Base-by-base conservation (phyloP, 2,329 filamentous ascomycete genomes). In the Botrytis medusae region DNA sequence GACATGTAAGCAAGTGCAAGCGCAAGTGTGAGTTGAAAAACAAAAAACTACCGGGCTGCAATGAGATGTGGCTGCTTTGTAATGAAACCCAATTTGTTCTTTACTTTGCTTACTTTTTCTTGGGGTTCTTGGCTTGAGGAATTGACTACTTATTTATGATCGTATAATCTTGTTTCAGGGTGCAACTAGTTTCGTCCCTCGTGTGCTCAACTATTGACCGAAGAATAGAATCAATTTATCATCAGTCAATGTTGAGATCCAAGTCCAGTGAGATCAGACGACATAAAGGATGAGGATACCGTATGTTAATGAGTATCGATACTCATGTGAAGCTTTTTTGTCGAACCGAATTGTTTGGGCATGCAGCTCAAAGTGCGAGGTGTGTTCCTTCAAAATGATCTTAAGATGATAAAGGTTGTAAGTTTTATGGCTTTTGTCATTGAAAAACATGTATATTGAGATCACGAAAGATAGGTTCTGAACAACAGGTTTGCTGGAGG, bases 91-190 rank as follows among this genome's bases (percentile, higher is more conserved):
- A 0, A n/a, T 51, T 51, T n/a, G 25, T n/a, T n/a, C 22, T 51
- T 2, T n/a, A 51, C 6, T n/a, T 51, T 51, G 12, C 48, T 51
- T 16, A 51, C 48, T n/a, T 7, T n/a, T 16, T 51, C 48, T 16
- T 51, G 12, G 20, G 48, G 12, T 51, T 9, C 25, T n/a, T n/a
- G 48, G 48, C 48, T 51, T 51, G 25, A n/a, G n/a, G 14, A 2
- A 14, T n/a, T 7, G 22, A 51, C n/a, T 51, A n/a, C 12, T n/a
- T 9, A 51, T 51, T n/a, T 51, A 6, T 16, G 5, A n/a, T 51
- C 2, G 25, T 3, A 54, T 29, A 0, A 29, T 8, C 6, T 54
- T 54, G 6, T 54, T 2, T 2, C 7, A n/a, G 5, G 0, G 12
- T 16, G 12, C 12, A n/a, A 54, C 4, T 54, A 29, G 12, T 16